Evolutionary conservation across 768 basidiomycete species (phyloP), one percentile per base, ranked within the genome.

Genomic region (Xerocomellus amylosporus): DNA sequence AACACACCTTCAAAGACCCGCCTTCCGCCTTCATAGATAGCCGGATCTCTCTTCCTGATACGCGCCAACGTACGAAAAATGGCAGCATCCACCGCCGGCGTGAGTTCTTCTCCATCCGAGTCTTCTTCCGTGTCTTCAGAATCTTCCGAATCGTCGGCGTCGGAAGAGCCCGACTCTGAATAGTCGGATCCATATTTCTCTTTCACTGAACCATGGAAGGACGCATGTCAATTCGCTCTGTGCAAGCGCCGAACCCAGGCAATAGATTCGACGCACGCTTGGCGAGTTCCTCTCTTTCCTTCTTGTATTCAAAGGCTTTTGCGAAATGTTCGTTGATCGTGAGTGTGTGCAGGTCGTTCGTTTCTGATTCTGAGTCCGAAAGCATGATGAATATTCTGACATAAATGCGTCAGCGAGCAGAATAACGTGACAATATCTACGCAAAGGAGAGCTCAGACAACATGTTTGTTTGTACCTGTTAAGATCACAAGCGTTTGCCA

Each of bases 91-190:
- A 98, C 83, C 0, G 86, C 87, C 5, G 94, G 93, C 0, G 95
- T 98, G 47, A 98, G 81, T 68, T 98, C 26, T 28, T 28, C 26
- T 28, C 26, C 91, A 61, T 93, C 90, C 65, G 94, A 90, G 67
- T 98, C 95, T 66, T 98, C 95, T 63, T 93, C 90, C 40, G 83
- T 86, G 28, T 81, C 80, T 66, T 92, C 89, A 0, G 86, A 88
- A 2, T 79, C 83, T 17, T 76, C 77, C 1, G 75, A 78, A 19
- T 73, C 73, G 13, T 78, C 76, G 0, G 22, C 26, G 6, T 51
- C 57, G 19, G 58, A 58, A n/a, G 52, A 41, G 22, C 53, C 56
- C 4, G 61, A 54, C 4, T 15, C 55, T 34, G 85, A 84, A 37
- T 73, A 74, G 64, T 30, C 8, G 28, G 28, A 30, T 30, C 28